phyloP scores from a whole-genome alignment of 2,329 filamentous ascomycete species.

The Penicillium sp. region DNA sequence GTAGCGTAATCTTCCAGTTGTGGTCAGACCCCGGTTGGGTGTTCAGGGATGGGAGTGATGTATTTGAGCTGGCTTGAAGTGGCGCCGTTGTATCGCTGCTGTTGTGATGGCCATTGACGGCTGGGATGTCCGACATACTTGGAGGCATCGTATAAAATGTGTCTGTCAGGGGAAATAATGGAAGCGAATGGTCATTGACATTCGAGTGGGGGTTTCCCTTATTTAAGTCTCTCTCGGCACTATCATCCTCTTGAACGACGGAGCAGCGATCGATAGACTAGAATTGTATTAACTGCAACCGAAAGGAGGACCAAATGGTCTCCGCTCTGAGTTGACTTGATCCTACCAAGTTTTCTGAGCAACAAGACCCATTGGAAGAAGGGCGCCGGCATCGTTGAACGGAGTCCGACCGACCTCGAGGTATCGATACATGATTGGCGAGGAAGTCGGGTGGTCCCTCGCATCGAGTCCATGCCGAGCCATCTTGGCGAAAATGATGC shows the following conservation, averaged over 20 bases:
- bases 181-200: not conserved
- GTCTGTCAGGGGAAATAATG: not conserved
- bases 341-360: too few species aligned
- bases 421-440: not conserved
- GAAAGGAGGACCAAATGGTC: too few species aligned
- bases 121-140: not conserved
- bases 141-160: not conserved
- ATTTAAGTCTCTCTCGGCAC: not conserved
- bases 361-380: too few species aligned
- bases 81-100: not conserved
- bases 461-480: not conserved
- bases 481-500: not conserved
- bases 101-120: not conserved
- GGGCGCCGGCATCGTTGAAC: too few species aligned
- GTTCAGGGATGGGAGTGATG: constrained; percentile 33
- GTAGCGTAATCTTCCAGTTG: constrained; percentile 51
- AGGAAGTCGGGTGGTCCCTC: not conserved
- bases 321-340: too few species aligned
- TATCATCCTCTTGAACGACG: not conserved
- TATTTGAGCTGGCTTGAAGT: constrained; percentile 30
- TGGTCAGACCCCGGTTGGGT: constrained; percentile 47
- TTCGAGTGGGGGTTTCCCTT: not conserved
- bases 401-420: too few species aligned
- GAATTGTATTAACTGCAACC: not conserved
- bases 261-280: not conserved